Percentiles rank a stretch among this genome's conserved stretches.
phyloP scores from a whole-genome alignment of 2,329 filamentous ascomycete genomes.

The Keithomyces neogunnii region DNA sequence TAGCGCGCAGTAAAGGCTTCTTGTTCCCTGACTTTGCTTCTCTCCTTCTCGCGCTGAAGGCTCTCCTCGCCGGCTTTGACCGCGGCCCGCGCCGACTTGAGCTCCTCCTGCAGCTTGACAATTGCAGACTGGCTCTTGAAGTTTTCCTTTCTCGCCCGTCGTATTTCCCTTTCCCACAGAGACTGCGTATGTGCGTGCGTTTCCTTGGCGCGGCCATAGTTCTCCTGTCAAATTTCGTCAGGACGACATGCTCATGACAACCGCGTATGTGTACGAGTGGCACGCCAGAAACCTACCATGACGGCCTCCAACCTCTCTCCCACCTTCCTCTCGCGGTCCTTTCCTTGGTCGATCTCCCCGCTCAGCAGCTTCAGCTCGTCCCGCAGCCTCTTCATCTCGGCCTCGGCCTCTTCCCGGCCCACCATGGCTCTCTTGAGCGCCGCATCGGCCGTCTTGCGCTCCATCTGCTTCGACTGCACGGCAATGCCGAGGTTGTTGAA shows the following conservation, averaged over 20 bases:
- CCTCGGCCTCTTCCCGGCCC: slow-evolving; percentile 63
- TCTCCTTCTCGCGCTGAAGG: slow-evolving; percentile 55
- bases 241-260: background rate
- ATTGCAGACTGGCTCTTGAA: slow-evolving; percentile 65
- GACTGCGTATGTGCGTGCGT: slow-evolving; percentile 57
- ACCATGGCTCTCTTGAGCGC: slow-evolving; percentile 58
- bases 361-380: slow-evolving; percentile 51
- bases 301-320: slow-evolving; percentile 59
- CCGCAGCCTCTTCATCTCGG: slow-evolving; percentile 53
- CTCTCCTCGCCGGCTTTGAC: slow-evolving; percentile 48
- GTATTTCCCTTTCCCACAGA: slow-evolving; percentile 67
- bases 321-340: slow-evolving; percentile 56
- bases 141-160: slow-evolving; percentile 60
- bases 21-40: slow-evolving; percentile 53
- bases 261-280: background rate
- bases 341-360: slow-evolving; percentile 55
- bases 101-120: slow-evolving; percentile 65
- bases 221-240: slow-evolving; percentile 43
- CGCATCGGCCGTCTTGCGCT: slow-evolving; percentile 57
- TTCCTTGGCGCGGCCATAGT: slow-evolving; percentile 61
- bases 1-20: slow-evolving; percentile 62
- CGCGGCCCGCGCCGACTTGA: slow-evolving; percentile 52
- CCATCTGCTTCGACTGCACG: slow-evolving; percentile 49
- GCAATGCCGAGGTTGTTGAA: slow-evolving; percentile 63
- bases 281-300: slow-evolving; percentile 45